Base-by-base conservation (phyloP, 1,284 basidiomycete genomes). In the Hymenochaete sp. region DNA sequence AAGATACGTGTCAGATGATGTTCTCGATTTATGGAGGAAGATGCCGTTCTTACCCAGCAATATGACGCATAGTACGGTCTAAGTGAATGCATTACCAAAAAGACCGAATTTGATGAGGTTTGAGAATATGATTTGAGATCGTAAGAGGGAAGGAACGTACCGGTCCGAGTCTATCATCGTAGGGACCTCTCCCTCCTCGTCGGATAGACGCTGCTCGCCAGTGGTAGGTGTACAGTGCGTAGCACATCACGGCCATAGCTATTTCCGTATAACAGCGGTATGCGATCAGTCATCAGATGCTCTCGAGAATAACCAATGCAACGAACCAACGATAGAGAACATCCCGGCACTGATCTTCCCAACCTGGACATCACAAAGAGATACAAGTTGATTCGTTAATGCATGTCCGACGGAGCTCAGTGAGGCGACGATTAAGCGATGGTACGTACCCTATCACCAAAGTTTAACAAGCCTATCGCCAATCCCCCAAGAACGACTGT, bases 231-330 rank as follows among this genome's bases (percentile, higher is more conserved):
- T 87, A 85, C 14, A 98, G 68, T 1, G 96, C 95, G 63, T 97
- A 98, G 25, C 92, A 63, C 95, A 98, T 98, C 54, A 97, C 92
- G 10, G 80, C 88, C 80, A 97, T 90, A 32, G 95, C 93, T 95
- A 57, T 3, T 36, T 19, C 21, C 29, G 42, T 13, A 37, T 26
- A 10, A 31, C 14, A 21, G 13, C 7, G 7, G 25, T 13, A 27
- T n/a, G 5, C 3, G 21, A 14, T 18, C 16, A 24, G 24, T 24
- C 16, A 21, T 4, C 13, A 24, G 21, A 31, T 8, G 8, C 3
- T 24, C 13, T 16, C 21, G 16, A 33, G 18, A 19, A 32, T 28
- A 25, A 29, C 21, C 26, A 35, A 16, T 6, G 13, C 21, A 35
- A 6, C 88, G 58, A 55, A 91, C 91, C 89, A 51, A 95, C 89